Percentiles rank a stretch among this genome's conserved stretches.
These are phyloP conservation scores for Wallacemonas sp. DNA, from an alignment of 208 protist species.

Conservation along the genomic window DNA sequence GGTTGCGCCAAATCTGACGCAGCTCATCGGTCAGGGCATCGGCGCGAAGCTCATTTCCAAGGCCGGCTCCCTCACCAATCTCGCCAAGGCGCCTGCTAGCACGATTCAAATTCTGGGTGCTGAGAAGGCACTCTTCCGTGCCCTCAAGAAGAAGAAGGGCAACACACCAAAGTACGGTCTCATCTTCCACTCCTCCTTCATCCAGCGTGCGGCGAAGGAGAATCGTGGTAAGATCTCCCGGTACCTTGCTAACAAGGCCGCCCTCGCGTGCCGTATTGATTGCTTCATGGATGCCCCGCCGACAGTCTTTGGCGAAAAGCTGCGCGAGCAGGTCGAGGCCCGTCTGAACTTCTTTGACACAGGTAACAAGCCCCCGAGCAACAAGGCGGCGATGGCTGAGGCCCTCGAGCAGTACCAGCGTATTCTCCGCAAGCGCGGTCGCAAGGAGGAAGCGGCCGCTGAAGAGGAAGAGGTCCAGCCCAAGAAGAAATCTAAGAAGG, in stretches of 20 bases:
- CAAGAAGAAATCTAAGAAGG: slow-evolving; percentile 67
- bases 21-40: slow-evolving; percentile 98
- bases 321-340: slow-evolving; percentile 98
- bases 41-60: slow-evolving; percentile 98
- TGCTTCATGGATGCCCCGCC: slow-evolving; percentile 92
- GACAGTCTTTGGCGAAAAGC: slow-evolving; percentile 94
- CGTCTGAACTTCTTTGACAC: slow-evolving; percentile 98
- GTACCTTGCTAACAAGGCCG: slow-evolving; percentile 99
- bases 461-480: slow-evolving; percentile 35
- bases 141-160: slow-evolving; percentile 97
- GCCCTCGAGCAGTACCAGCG: slow-evolving; percentile 90
- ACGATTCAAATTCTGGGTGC: slow-evolving; percentile 99
- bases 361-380: slow-evolving; percentile 94
- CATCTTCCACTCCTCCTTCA: slow-evolving; percentile 98
- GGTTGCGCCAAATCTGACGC: slow-evolving; percentile 97
- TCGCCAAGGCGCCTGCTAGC: slow-evolving; percentile 99
- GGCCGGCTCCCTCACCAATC: slow-evolving; percentile 97
- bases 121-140: slow-evolving; percentile 99
- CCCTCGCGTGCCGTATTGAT: slow-evolving; percentile 98
- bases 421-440: slow-evolving; percentile 63
- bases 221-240: slow-evolving; percentile 98
- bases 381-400: slow-evolving; percentile 97
- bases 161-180: slow-evolving; percentile 99
- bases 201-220: slow-evolving; percentile 96
- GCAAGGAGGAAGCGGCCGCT: slow-evolving; percentile 30